Conservation (phyloP, 1,284 basidiomycete species). For the Rhodotorula glutinis region DNA sequence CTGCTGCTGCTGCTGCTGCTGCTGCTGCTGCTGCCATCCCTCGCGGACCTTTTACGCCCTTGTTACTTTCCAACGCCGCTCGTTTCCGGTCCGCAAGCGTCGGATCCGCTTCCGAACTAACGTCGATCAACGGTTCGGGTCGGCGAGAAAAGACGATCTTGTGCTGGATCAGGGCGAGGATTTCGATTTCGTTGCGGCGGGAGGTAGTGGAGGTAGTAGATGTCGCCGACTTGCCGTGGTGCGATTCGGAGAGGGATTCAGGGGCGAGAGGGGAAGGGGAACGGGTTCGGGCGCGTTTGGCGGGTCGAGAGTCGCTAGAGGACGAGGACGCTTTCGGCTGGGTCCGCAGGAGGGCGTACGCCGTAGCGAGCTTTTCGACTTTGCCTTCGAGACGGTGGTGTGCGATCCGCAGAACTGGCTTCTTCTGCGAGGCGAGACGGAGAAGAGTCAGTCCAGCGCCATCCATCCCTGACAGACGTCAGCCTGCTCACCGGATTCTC, state of each 20-base stretch:
- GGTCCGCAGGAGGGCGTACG: constrained; percentile 41
- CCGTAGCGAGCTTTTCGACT: constrained; percentile 37
- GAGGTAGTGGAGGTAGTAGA: background rate
- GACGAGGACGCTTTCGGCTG: constrained; percentile 1
- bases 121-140: constrained; percentile 41
- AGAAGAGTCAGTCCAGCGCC: too few relatives aligned
- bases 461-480: background rate
- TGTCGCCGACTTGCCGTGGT: background rate
- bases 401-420: constrained; percentile 41
- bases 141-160: constrained; percentile 42
- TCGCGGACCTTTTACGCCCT: constrained; percentile 1
- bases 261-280: background rate
- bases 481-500: constrained; percentile 36
- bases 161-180: constrained; percentile 36
- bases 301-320: background rate
- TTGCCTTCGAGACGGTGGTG: constrained; percentile 43
- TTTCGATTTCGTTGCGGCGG: constrained; percentile 17
- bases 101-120: constrained; percentile 28
- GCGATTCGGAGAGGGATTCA: too few relatives aligned
- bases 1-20: background rate
- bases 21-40: background rate
- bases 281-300: background rate
- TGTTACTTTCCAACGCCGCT: background rate
- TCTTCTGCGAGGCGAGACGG: constrained; percentile 19
- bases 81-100: background rate